phyloP scores from a whole-genome alignment of 2,329 filamentous ascomycete species.

The Aureobasidium sp. region DNA sequence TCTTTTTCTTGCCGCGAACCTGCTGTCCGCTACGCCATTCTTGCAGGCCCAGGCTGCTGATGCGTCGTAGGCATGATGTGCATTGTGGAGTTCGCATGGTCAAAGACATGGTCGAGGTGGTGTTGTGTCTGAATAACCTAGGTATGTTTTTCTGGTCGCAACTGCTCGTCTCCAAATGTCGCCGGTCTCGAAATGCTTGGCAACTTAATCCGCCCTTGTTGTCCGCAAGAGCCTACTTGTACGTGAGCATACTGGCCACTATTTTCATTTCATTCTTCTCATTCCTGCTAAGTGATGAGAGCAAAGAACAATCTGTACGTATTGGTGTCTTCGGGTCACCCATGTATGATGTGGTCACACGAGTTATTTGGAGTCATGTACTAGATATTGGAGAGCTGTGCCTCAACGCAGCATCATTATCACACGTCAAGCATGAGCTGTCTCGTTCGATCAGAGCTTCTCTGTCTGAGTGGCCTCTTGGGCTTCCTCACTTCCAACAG shows the following conservation, averaged over 20 bases:
- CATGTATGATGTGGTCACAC: not conserved
- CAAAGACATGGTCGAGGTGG: slow-evolving; percentile 11
- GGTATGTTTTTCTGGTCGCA: not conserved
- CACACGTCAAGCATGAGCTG: not conserved
- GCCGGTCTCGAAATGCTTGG: not conserved
- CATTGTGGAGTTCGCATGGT: slow-evolving; percentile 15
- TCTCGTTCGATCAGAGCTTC: not conserved
- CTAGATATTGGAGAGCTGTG: not conserved
- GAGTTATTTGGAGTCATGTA: not conserved
- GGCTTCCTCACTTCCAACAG: slow-evolving; percentile 39
- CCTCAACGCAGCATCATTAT: not conserved
- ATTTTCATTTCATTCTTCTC: not conserved
- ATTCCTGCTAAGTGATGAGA: not conserved
- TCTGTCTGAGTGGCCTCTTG: not conserved
- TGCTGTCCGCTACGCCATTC: slow-evolving; percentile 19
- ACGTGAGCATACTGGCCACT: not conserved
- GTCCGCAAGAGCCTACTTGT: not conserved
- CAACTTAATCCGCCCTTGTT: too few species aligned
- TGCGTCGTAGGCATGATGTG: slow-evolving; percentile 13
- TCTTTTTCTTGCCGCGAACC: slow-evolving; percentile 29
- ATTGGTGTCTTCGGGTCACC: not conserved
- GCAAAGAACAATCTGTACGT: not conserved
- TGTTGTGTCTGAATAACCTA: not conserved
- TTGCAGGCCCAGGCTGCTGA: slow-evolving; percentile 11
- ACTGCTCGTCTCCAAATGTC: not conserved